Percentiles rank a stretch among this genome's conserved stretches.
phyloP scores from a whole-genome alignment of 1,284 basidiomycete species.

The Coriolopsis trogii region DNA sequence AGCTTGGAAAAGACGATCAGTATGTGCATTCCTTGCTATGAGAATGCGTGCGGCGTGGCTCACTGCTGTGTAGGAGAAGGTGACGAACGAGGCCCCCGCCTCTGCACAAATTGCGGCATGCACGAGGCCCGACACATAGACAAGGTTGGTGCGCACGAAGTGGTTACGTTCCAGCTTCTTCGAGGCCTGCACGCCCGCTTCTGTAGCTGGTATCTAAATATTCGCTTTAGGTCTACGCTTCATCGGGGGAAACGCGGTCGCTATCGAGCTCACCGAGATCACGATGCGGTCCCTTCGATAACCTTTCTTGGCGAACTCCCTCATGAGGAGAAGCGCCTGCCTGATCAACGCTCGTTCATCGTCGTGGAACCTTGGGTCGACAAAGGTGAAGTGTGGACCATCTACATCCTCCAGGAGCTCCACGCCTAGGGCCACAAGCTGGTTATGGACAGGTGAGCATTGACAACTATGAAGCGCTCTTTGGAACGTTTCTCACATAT shows the following conservation, averaged over 20 bases:
- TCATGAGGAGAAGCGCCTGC: slow-evolving; percentile 43
- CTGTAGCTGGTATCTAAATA: slow-evolving; percentile 58
- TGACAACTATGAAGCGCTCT: background rate
- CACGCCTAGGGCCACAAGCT: slow-evolving; percentile 56
- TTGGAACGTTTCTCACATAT: slow-evolving; percentile 21
- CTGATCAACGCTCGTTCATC: slow-evolving; percentile 42
- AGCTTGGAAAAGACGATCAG: slow-evolving; percentile 17
- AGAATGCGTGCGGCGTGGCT: slow-evolving; percentile 25
- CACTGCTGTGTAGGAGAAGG: slow-evolving; percentile 52
- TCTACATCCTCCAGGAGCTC: slow-evolving; percentile 43
- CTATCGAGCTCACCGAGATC: slow-evolving; percentile 47
- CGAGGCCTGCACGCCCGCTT: slow-evolving; percentile 54
- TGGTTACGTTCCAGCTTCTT: slow-evolving; percentile 39
- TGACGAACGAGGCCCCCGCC: slow-evolving; percentile 49
- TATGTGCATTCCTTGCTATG: background rate
- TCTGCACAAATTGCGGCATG: slow-evolving; percentile 59
- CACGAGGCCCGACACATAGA: slow-evolving; percentile 49
- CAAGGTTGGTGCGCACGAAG: slow-evolving; percentile 52
- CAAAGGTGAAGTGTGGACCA: slow-evolving; percentile 53
- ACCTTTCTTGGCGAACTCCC: slow-evolving; percentile 44
- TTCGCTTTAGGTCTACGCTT: slow-evolving; percentile 3
- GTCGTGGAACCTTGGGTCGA: slow-evolving; percentile 47
- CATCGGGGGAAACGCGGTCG: background rate
- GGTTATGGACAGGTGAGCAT: slow-evolving; percentile 10
- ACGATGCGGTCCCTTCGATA: slow-evolving; percentile 44